Evolutionary conservation across 805 yeast species (phyloP).

Genomic region (Pichia phayaonensis): DNA sequence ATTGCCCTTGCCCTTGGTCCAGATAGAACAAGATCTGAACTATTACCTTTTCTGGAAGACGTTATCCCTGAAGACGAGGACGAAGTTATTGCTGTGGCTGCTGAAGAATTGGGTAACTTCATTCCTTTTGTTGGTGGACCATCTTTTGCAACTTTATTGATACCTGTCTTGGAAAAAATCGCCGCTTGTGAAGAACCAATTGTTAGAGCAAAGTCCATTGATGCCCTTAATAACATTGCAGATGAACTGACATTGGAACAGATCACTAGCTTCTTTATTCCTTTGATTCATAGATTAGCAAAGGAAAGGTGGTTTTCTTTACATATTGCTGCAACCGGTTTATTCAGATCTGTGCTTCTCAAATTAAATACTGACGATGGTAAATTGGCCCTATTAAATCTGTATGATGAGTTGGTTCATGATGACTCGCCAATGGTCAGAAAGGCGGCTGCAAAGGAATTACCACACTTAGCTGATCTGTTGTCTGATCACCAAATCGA

Average conservation of each 20-base stretch:
- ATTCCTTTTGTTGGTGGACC: constrained; percentile 86
- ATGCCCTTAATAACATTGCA: constrained; percentile 68
- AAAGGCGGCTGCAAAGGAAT: constrained; percentile 81
- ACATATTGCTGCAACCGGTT: constrained; percentile 86
- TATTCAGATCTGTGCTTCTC: constrained; percentile 62
- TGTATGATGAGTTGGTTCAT: constrained; percentile 62
- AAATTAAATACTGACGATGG: constrained; percentile 44
- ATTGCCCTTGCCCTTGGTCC: constrained; percentile 94
- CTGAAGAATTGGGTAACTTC: constrained; percentile 82
- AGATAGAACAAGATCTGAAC: constrained; percentile 81
- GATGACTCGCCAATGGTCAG: constrained; percentile 99
- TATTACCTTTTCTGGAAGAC: constrained; percentile 83
- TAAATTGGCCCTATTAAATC: constrained; percentile 55
- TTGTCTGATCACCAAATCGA: constrained; percentile 23
- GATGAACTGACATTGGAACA: constrained; percentile 55
- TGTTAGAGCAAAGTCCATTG: constrained; percentile 91
- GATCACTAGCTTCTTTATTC: constrained; percentile 58
- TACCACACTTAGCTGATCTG: constrained; percentile 66
- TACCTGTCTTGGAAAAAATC: constrained; percentile 70
- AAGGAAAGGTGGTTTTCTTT: constrained; percentile 92
- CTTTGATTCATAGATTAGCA: constrained; percentile 68
- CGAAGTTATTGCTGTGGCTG: constrained; percentile 90
- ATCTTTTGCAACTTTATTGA: constrained; percentile 47
- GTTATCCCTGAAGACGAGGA: constrained; percentile 97
- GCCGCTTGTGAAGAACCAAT: constrained; percentile 94